Evolutionary conservation across 495 filamentous ascomycete species (phyloP).

Genomic region (Letharia columbiana): DNA sequence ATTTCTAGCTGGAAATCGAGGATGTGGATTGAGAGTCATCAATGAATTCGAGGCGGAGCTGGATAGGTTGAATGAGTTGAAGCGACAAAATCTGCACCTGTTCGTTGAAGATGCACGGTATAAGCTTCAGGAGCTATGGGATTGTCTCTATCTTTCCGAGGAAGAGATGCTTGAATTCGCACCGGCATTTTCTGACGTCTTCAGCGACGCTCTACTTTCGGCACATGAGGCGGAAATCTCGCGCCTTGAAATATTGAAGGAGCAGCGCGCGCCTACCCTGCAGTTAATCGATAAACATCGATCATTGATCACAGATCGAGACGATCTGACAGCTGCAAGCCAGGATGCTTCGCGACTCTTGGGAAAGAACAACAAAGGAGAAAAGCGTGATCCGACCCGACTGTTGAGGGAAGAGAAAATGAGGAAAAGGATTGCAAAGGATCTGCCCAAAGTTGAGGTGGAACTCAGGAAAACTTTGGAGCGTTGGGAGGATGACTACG

Average conservation of each 20-base stretch:
- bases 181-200: slow-evolving; percentile 75
- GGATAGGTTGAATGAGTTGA: slow-evolving; percentile 76
- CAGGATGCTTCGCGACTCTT: slow-evolving; percentile 92
- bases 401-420: slow-evolving; percentile 97
- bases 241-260: slow-evolving; percentile 70
- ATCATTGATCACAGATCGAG: slow-evolving; percentile 74
- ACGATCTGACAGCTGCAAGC: slow-evolving; percentile 76
- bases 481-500: slow-evolving; percentile 88
- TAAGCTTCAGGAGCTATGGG: slow-evolving; percentile 90
- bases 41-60: slow-evolving; percentile 94
- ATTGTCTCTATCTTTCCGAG: slow-evolving; percentile 84
- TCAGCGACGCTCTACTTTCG: slow-evolving; percentile 78
- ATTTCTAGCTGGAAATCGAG: slow-evolving; percentile 63
- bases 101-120: slow-evolving; percentile 91
- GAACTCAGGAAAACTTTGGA: slow-evolving; percentile 77
- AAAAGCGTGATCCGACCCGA: slow-evolving; percentile 86
- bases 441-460: slow-evolving; percentile 80
- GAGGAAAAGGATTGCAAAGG: slow-evolving; percentile 91
- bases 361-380: slow-evolving; percentile 77
- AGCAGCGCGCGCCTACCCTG: slow-evolving; percentile 79
- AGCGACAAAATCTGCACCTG: slow-evolving; percentile 85
- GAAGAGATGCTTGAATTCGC: slow-evolving; percentile 98
- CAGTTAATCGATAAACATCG: slow-evolving; percentile 77
- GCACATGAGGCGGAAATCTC: slow-evolving; percentile 83
- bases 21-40: slow-evolving; percentile 77